Conservation (phyloP, 495 filamentous ascomycete species). For the Polyplosphaeria fusca region DNA sequence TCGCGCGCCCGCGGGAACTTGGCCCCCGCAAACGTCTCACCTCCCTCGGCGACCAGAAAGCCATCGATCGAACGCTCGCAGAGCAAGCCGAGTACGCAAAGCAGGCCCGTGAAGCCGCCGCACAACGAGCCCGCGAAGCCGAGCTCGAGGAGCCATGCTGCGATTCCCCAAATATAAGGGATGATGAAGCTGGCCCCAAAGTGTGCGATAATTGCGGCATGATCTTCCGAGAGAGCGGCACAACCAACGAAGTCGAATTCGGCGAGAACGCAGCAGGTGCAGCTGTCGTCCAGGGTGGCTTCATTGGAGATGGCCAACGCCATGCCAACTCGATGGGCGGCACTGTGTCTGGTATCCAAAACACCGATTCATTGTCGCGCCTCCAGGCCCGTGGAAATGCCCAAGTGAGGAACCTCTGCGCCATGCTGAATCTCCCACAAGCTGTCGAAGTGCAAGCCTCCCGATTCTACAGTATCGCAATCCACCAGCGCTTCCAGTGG, state of each 20-base stretch:
- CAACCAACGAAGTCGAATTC: constrained; percentile 87
- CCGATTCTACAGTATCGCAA: constrained; percentile 73
- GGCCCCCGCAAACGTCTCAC: not conserved
- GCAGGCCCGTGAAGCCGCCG: not conserved
- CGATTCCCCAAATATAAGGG: no score
- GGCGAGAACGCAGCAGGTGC: constrained; percentile 79
- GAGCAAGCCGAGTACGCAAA: no score
- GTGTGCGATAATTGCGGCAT: constrained; percentile 82
- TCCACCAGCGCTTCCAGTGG: constrained; percentile 76
- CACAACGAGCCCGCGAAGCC: not conserved
- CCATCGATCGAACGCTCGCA: no score
- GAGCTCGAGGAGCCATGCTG: no score
- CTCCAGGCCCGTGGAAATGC: constrained; percentile 60
- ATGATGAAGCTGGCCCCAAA: constrained; percentile 1
- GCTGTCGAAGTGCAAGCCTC: constrained; percentile 60
- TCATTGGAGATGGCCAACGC: constrained; percentile 75
- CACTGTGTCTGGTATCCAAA: constrained; percentile 54
- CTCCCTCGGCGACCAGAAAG: no score
- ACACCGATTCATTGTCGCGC: constrained; percentile 64
- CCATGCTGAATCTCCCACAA: constrained; percentile 50
- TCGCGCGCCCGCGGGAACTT: no score
- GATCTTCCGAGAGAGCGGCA: constrained; percentile 70
- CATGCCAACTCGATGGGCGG: constrained; percentile 60
- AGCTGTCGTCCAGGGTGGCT: constrained; percentile 86
- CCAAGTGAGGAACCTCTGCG: constrained; percentile 32